Base-by-base conservation (phyloP, 805 yeast genomes). In the Ogataea wickerhamii region DNA sequence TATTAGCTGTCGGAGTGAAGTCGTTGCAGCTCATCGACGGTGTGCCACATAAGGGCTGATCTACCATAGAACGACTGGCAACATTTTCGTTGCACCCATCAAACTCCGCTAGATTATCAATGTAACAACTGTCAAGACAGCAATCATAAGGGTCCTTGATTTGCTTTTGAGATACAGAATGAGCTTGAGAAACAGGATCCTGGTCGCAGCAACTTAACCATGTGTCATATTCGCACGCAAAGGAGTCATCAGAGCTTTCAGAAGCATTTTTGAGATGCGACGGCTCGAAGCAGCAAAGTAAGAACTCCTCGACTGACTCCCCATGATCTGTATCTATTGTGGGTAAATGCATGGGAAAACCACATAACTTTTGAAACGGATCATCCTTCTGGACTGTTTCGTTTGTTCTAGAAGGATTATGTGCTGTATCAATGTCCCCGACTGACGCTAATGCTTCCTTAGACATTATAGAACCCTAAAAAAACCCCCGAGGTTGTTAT, bases 81-180 rank as follows among this genome's bases (percentile, higher is more conserved):
- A 35, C 16, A 20, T 11, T 11, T 7, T 14, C 7, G 7, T 26
- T 26, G 16, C 16, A 8, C 7, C 17, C 8, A 8, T 8, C n/a
- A 7, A 12, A 8, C 32, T 3, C 28, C 27, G 12, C 33, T 31
- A 24, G 32, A 22, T 38, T 39, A 14, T 50, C 59, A 32, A 55
- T 49, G 27, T 51, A 44, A 37, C 59, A 55, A 28, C 45, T 47
- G 13, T 53, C 58, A 38, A 53, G 43, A 32, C 58, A 55, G 33
- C 55, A 52, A 19, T 54, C 59, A 5, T 39, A 27, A 8, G 32
- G 28, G 13, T 40, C 45, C 13, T 36, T 35, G 6, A 33, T 37
- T 13, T 16, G 18, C 7, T 16, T 27, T 27, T 27, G 30, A 8
- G 22, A 8, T 7, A 7, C 22, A 18, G 12, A 7, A 17, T 7